Evolutionary conservation across 176 grass and related monocot genomes (phyloP).

Genomic region (Dendrocalamus sinicus): DNA sequence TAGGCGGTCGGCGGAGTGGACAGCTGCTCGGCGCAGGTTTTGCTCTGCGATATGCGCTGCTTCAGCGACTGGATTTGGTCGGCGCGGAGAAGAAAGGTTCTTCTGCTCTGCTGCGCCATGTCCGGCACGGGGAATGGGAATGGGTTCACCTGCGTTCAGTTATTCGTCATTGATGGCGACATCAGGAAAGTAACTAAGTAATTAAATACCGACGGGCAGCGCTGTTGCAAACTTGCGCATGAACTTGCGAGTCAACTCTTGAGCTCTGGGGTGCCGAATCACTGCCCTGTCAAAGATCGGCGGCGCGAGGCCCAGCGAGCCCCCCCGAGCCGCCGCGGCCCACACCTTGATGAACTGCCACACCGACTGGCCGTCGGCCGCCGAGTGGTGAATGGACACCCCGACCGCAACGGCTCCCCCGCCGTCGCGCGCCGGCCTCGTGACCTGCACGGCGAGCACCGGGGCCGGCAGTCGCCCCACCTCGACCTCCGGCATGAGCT

Average conservation of each 20-base stretch:
- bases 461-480: constrained; percentile 29
- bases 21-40: not conserved
- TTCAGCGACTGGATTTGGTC: constrained; percentile 35
- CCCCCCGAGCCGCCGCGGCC: not conserved
- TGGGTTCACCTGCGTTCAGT: too few relatives aligned
- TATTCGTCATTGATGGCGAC: too few relatives aligned
- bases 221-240: constrained; percentile 10
- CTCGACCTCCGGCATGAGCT: constrained; percentile 37
- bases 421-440: not conserved
- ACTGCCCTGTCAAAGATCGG: constrained; percentile 46
- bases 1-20: not conserved
- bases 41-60: not conserved
- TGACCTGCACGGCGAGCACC: constrained; percentile 56
- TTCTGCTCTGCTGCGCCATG: too few relatives aligned
- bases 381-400: constrained; percentile 47
- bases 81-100: constrained; percentile 7
- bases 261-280: constrained; percentile 37
- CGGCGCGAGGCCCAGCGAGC: not conserved
- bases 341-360: constrained; percentile 64
- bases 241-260: constrained; percentile 3
- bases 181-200: too few relatives aligned
- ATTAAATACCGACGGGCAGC: constrained; percentile 16
- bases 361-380: constrained; percentile 52
- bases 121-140: too few relatives aligned
- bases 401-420: constrained; percentile 10